phyloP scores from a whole-genome alignment of 352 stramenopile species.

The Aphanomyces astaci region DNA sequence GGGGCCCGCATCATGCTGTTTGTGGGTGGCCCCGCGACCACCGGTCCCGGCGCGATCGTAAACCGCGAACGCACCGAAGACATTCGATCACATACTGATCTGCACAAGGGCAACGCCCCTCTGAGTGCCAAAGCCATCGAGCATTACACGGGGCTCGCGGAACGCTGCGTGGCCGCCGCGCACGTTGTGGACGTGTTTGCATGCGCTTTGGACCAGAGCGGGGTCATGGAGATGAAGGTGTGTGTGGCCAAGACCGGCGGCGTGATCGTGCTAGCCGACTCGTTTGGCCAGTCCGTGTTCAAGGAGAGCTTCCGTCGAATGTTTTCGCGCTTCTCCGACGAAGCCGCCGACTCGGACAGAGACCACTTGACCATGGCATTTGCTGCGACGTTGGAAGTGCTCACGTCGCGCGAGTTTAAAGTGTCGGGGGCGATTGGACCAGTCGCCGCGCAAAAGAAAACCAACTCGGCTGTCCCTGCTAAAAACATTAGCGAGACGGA shows the following conservation, averaged over 20 bases:
- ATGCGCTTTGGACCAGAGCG: conserved; percentile 95
- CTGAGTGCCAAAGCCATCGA: conserved; percentile 91
- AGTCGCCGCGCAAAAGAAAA: conserved; percentile 94
- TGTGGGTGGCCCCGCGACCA: conserved; percentile 93
- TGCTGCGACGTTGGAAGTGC: conserved; percentile 92
- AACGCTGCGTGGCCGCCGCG: conserved; percentile 84
- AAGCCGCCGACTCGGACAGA: conserved; percentile 90
- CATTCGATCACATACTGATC: conserved; percentile 94
- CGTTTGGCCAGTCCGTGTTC: conserved; percentile 97
- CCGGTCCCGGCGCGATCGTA: conserved; percentile 94
- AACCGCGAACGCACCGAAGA: conserved; percentile 93
- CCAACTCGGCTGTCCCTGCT: conserved; percentile 45
- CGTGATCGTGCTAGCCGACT: conserved; percentile 98
- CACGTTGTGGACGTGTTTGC: conserved; percentile 99
- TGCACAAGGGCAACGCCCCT: conserved; percentile 92
- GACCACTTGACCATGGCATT: conserved; percentile 95
- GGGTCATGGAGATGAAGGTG: conserved; percentile 97
- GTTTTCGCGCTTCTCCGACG: conserved; percentile 94
- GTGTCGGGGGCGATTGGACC: conserved; percentile 96
- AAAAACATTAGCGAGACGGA: conserved; percentile 96
- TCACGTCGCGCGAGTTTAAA: conserved; percentile 98
- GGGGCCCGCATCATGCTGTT: conserved; percentile 98
- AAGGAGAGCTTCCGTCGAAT: conserved; percentile 97
- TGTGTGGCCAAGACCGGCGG: conserved; percentile 98
- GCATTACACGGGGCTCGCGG: conserved; percentile 94